Base-by-base conservation (phyloP, 164 flowering plant species). In the Nelumbo lutea region DNA sequence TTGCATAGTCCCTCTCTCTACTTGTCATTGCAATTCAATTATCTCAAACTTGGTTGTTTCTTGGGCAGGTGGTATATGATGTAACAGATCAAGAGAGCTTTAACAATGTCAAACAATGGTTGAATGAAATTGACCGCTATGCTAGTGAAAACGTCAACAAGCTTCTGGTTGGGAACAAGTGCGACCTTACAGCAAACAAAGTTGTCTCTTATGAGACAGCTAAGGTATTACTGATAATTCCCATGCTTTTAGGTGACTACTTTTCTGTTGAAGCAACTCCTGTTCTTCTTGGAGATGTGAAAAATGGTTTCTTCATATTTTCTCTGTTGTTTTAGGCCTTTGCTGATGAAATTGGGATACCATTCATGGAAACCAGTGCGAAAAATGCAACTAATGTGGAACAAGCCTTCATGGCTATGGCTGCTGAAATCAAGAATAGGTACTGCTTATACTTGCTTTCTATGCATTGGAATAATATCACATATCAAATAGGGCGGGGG, bases 51-150 rank as follows among this genome's bases (percentile, higher is more conserved):
- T 67, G 64, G 41, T 66, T 59, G 48, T 13, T 61, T 76, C 59
- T 64, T 44, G 44, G 58, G 64, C 73, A 90, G 96, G 88, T 90
- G 44, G 93, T 88, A 51, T 90, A 90, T 76, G 96, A 90, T 80
- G 93, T 88, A 45, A 90, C 96, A 42, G 96, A 90, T 70, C 86
- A 84, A 75, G 96, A 90, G 72, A 90, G 96, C 78, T 90, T 90
- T 71, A 90, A 90, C 81, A 90, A 90, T 76, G 96, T 90, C 47
- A 86, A 86, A 78, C 90, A 88, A 75, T 90, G 92, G 94, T 77
- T 88, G 79, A 89, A 79, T 76, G 94, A 89, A 75, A 89, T 83
- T 57, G 86, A 83, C 69, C 81, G 86, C 27, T 83, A 81, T 76
- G 86, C 86, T 6, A 83, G 86, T 69, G 84, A 83, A 62, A 81